Conservation (phyloP, 176 grass and related monocot species). For the Echinochloa phyllopogon region DNA sequence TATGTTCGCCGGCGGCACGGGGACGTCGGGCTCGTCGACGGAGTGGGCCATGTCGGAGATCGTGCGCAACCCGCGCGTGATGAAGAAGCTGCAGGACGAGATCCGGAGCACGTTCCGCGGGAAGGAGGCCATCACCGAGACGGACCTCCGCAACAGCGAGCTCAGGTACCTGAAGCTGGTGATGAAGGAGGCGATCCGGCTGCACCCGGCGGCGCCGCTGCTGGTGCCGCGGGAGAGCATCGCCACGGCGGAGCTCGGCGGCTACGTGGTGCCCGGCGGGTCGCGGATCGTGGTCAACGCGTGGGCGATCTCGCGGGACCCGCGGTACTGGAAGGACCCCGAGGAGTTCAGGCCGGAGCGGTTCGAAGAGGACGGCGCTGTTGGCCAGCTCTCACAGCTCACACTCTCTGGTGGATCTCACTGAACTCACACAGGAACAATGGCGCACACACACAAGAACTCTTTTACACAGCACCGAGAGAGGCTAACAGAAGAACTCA, state of each 20-base stretch:
- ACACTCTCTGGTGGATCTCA: no score
- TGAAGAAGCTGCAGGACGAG: constrained; percentile 33
- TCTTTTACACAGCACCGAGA: no score
- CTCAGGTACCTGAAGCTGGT: constrained; percentile 40
- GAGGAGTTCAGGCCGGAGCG: constrained; percentile 33
- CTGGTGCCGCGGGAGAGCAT: constrained; percentile 46
- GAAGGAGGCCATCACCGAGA: constrained; percentile 9
- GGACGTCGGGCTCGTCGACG: constrained; percentile 45
- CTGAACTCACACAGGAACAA: no score
- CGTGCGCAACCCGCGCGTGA: constrained; percentile 16
- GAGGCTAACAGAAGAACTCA: no score
- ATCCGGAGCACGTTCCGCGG: constrained; percentile 31
- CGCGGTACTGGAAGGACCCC: constrained; percentile 40
- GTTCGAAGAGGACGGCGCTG: constrained; percentile 27
- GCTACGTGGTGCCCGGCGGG: neutral
- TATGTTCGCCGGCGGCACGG: constrained; percentile 39
- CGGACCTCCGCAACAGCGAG: constrained; percentile 24
- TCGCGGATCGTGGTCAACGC: constrained; percentile 30
- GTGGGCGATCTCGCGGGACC: constrained; percentile 35
- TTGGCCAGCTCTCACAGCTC: no score
- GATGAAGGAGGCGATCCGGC: constrained; percentile 51
- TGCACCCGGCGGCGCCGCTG: constrained; percentile 53
- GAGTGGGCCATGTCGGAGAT: constrained; percentile 39
- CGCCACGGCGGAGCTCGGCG: constrained; percentile 38
- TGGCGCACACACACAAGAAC: no score